These are phyloP conservation scores for Colletotrichum sp. DNA, from an alignment of 2,329 filamentous ascomycete genomes.

Conservation along the genomic window DNA sequence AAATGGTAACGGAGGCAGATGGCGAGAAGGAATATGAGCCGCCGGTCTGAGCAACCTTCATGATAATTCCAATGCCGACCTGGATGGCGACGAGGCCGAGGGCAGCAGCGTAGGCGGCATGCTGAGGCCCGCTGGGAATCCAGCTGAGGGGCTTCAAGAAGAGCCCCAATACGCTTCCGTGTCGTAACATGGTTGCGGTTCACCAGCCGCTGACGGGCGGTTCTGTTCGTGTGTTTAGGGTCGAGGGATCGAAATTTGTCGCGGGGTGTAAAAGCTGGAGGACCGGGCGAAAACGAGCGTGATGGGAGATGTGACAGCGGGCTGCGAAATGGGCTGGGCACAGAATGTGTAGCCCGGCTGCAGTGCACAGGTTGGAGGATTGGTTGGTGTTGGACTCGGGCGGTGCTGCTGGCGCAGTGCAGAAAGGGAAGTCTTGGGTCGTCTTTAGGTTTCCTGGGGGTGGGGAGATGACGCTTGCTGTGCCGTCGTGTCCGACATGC, in stretches of 20 bases:
- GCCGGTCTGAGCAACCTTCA: constrained; percentile 32
- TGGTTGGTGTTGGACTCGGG: not conserved
- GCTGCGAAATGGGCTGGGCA: not conserved
- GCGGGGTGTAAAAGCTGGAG: not conserved
- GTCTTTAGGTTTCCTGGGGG: constrained; percentile 5
- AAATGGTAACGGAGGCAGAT: constrained; percentile 34
- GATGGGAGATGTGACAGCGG: not conserved
- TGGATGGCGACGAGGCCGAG: constrained; percentile 36
- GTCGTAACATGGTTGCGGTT: constrained; percentile 5
- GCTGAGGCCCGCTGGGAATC: constrained; percentile 21
- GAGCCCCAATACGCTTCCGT: constrained; percentile 21
- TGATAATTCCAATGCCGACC: constrained; percentile 37
- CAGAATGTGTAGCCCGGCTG: not conserved
- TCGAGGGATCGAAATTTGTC: not conserved
- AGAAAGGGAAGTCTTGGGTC: not conserved
- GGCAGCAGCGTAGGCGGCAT: constrained; percentile 29
- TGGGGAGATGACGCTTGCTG: constrained; percentile 12
- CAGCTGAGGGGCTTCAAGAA: constrained; percentile 17
- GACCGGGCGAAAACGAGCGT: constrained; percentile 5
- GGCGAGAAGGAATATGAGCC: constrained; percentile 32
- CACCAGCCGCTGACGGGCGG: constrained; percentile 1
- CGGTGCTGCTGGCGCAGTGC: not conserved
- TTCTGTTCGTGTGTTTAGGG: not conserved
- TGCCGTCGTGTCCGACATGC: not conserved
- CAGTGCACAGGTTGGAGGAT: not conserved